Evolutionary conservation across 768 basidiomycete species (phyloP).

Genomic region (Nidula microcarpa): DNA sequence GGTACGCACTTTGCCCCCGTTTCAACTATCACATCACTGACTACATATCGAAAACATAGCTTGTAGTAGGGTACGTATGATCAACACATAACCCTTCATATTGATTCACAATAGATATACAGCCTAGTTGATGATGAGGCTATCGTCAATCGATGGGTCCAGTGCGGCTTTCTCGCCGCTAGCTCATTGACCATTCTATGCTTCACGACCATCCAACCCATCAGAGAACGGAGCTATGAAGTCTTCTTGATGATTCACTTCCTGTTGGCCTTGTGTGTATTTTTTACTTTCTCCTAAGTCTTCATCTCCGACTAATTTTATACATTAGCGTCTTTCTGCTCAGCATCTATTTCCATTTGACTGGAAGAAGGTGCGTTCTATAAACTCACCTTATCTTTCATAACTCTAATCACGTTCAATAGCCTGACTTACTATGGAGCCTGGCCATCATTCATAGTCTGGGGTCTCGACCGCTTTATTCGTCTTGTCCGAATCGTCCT

Average conservation of each 20-base stretch:
- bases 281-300: background rate
- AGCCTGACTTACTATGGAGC: constrained; percentile 32
- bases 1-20: constrained; percentile 19
- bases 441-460: constrained; percentile 50
- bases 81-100: background rate
- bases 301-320: background rate
- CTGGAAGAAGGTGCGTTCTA: constrained; percentile 19
- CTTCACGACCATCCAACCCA: constrained; percentile 43
- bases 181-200: constrained; percentile 37
- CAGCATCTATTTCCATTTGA: constrained; percentile 37
- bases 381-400: background rate
- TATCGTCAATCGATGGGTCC: constrained; percentile 22
- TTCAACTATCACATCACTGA: background rate
- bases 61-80: background rate
- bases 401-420: background rate
- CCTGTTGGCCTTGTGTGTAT: constrained; percentile 29
- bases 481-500: constrained; percentile 41
- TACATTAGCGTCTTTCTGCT: constrained; percentile 30
- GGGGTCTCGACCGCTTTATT: constrained; percentile 52
- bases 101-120: background rate
- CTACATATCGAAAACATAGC: too few relatives aligned
- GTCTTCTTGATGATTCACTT: constrained; percentile 50
- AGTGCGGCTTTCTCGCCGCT: constrained; percentile 32
- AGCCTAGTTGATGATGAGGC: constrained; percentile 15
- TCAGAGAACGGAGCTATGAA: constrained; percentile 47